Conservation (phyloP, 192 early-diverging fungal genomes). For the Coemansia sp. region DNA sequence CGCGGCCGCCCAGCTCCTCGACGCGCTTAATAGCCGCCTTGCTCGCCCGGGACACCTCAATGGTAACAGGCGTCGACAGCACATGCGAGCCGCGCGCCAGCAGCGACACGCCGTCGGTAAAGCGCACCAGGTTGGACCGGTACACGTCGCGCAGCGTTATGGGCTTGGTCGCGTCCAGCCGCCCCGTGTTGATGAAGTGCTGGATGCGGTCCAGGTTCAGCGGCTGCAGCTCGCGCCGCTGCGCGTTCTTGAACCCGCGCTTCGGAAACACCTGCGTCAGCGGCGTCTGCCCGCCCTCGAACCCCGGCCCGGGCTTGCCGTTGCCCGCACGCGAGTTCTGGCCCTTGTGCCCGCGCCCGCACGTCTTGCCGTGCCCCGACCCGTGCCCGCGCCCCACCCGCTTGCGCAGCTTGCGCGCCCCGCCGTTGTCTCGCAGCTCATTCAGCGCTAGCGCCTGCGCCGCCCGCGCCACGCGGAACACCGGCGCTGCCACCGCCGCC, state of each 20-base stretch:
- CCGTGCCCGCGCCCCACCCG: constrained; percentile 84
- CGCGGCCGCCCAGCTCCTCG: constrained; percentile 79
- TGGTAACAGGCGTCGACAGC: constrained; percentile 74
- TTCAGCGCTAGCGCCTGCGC: constrained; percentile 29
- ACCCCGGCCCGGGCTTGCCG: constrained; percentile 76
- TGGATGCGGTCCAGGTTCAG: constrained; percentile 89
- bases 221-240: constrained; percentile 63
- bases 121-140: constrained; percentile 41
- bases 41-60: constrained; percentile 86
- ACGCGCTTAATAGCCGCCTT: constrained; percentile 77
- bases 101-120: constrained; percentile 86
- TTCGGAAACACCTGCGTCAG: constrained; percentile 82
- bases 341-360: constrained; percentile 92
- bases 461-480: constrained; percentile 20
- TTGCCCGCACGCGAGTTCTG: constrained; percentile 81
- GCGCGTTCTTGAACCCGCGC: constrained; percentile 78
- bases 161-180: constrained; percentile 75
- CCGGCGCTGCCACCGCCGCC: too few relatives aligned
- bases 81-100: constrained; percentile 78
- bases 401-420: constrained; percentile 50
- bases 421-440: constrained; percentile 43
- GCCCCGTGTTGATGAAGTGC: constrained; percentile 86
- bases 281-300: constrained; percentile 94
- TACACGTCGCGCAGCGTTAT: constrained; percentile 76
- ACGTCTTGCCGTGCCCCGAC: constrained; percentile 88